Percentiles rank a stretch among this genome's conserved stretches.
phyloP scores from a whole-genome alignment of 2,329 filamentous ascomycete genomes.

The Penicillium nordicum region DNA sequence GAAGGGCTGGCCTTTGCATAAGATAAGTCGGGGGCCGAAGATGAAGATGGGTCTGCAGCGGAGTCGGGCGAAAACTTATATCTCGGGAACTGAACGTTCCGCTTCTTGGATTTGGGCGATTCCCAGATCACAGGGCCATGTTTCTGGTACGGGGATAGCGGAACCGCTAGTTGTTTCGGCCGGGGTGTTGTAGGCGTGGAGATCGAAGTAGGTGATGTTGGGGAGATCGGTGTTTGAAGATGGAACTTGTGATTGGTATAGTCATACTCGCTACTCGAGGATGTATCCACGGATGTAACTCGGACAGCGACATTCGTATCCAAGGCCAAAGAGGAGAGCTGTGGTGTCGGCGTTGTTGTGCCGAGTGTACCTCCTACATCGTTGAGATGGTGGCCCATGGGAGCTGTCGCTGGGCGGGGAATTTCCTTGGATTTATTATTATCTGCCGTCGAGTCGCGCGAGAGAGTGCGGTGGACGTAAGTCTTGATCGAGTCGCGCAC shows the following conservation, averaged over 20 bases:
- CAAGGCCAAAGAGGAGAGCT: background rate
- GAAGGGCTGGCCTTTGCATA: constrained; percentile 14
- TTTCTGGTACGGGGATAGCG: constrained; percentile 37
- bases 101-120: constrained; percentile 24
- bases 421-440: constrained; percentile 13
- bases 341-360: background rate
- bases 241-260: constrained; percentile 4
- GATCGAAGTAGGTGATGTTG: constrained; percentile 4
- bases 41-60: background rate
- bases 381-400: background rate
- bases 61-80: background rate
- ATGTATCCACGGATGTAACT: background rate
- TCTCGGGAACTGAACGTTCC: constrained; percentile 22
- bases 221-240: constrained; percentile 2
- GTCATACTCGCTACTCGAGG: background rate
- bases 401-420: constrained; percentile 16
- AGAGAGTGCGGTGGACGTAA: constrained; percentile 33
- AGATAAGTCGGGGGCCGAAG: constrained; percentile 4
- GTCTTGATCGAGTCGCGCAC: constrained; percentile 36
- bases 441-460: constrained; percentile 23
- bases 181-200: constrained; percentile 11
- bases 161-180: constrained; percentile 32
- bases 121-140: constrained; percentile 38
- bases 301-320: background rate
- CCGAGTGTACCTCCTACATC: background rate